phyloP scores from a whole-genome alignment of 441 rosid species.

The Populus trichocarpa region DNA sequence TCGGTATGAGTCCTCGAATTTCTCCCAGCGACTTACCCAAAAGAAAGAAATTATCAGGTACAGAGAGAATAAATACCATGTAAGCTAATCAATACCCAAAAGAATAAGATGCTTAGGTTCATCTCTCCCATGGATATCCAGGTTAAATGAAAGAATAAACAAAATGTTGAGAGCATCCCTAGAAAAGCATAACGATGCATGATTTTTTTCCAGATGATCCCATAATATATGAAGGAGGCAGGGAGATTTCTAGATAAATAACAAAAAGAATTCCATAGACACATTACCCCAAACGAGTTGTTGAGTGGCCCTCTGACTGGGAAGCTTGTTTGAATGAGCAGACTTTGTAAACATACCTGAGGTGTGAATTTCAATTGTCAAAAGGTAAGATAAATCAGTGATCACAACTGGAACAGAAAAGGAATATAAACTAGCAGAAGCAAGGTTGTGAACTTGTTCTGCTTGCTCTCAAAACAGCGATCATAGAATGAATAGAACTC shows the following conservation, averaged over 20 bases:
- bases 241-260: neutral
- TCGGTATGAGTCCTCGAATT: slow-evolving; percentile 67
- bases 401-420: slow-evolving; percentile 7
- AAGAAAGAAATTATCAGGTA: neutral
- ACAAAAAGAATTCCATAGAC: neutral
- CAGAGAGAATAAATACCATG: neutral
- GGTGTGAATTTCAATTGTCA: slow-evolving; percentile 16
- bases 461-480: slow-evolving; percentile 82
- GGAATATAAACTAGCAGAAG: slow-evolving; percentile 4
- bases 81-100: neutral
- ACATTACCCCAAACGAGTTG: slow-evolving; percentile 71
- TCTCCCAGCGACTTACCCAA: slow-evolving; percentile 68
- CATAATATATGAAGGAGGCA: neutral
- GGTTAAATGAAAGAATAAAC: neutral
- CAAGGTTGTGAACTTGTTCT: slow-evolving; percentile 60
- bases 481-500: slow-evolving; percentile 86
- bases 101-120: neutral
- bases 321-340: slow-evolving; percentile 86
- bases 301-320: slow-evolving; percentile 75
- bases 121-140: neutral
- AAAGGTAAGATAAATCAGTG: slow-evolving; percentile 21
- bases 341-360: slow-evolving; percentile 91
- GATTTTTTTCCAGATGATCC: neutral
- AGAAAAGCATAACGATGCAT: neutral
- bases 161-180: neutral